Evolutionary conservation across 2,329 filamentous ascomycete genomes (phyloP), one percentile per base, ranked within the genome.

Genomic region (Aspergillus candidus): DNA sequence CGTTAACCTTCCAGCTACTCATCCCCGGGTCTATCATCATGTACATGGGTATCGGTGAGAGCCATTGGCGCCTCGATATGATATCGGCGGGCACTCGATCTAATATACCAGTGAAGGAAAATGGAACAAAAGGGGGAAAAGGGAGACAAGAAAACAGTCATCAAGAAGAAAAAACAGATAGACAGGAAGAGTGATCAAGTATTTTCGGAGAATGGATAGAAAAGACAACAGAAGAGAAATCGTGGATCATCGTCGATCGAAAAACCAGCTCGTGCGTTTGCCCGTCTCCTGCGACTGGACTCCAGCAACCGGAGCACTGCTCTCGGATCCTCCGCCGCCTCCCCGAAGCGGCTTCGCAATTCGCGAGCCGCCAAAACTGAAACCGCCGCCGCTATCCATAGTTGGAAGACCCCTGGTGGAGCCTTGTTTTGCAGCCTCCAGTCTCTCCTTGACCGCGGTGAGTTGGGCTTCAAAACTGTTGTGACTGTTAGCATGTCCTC

Each of bases 391-490:
- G 42, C 78, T 79, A 49, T 76, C 68, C 43, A 77, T 75, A 38
- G 82, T 79, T 54, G 80, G 80, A 43, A 96, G 80, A 42, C 88
- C 89, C 53, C 89, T 84, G 10, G 90, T 95, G 53, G 86, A 93
- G 59, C 90, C 88, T 38, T 84, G 81, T 72, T 97, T 98, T 66
- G 90, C 93, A 41, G 88, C 86, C 71, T 98, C 93, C 54, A 98
- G 84, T 51, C 93, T 87, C 67, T 98, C 93, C 76, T 97, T 98
- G 71, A 98, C 93, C 40, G 90, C 89, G 35, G 89, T 86, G 65
- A 98, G 86, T 72, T 98, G 93, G 32, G 88, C 84, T 75, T 98
- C 93, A 75, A 98, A 98, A 67, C 93, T 97, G 65, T 54, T 44
- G 44, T 5, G 14, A 31, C 43, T 55, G 52, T 44, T 42, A 46